Conservation (phyloP, 768 basidiomycete genomes). For the Suillus bovinus region DNA sequence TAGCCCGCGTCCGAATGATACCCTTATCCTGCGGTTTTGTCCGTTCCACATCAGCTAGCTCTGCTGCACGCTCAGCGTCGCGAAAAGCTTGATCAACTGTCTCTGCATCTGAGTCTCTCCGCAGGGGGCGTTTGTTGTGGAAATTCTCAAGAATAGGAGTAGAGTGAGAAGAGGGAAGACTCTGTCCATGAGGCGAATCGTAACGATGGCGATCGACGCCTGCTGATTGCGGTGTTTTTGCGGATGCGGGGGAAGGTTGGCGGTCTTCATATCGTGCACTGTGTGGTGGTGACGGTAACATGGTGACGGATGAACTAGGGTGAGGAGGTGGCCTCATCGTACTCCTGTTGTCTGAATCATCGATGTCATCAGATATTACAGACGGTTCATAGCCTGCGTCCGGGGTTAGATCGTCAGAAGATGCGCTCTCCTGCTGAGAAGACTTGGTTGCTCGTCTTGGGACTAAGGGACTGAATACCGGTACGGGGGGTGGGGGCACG, state of each 20-base stretch:
- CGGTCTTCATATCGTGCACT: conserved; percentile 39
- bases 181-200: conserved; percentile 20
- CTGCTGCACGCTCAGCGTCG: conserved; percentile 25
- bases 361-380: conserved; percentile 52
- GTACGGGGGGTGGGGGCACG: conserved; percentile 53
- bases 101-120: conserved; percentile 29
- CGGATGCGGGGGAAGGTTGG: conserved; percentile 37
- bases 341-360: conserved; percentile 54
- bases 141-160: conserved; percentile 34
- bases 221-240: conserved; percentile 26
- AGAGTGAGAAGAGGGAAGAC: conserved; percentile 28
- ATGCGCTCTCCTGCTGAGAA: conserved; percentile 69
- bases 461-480: conserved; percentile 48
- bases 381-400: conserved; percentile 70
- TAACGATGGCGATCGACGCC: conserved; percentile 28
- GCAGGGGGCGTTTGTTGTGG: conserved; percentile 27
- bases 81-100: conserved; percentile 25
- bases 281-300: conserved; percentile 41
- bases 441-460: conserved; percentile 48
- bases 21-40: background rate
- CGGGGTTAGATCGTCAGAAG: conserved; percentile 58
- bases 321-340: conserved; percentile 43
- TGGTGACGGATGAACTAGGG: conserved; percentile 31
- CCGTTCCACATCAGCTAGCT: conserved; percentile 21
- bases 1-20: background rate